Base-by-base conservation (phyloP, 371 early-diverging fungal genomes). In the Mortierella sp. region DNA sequence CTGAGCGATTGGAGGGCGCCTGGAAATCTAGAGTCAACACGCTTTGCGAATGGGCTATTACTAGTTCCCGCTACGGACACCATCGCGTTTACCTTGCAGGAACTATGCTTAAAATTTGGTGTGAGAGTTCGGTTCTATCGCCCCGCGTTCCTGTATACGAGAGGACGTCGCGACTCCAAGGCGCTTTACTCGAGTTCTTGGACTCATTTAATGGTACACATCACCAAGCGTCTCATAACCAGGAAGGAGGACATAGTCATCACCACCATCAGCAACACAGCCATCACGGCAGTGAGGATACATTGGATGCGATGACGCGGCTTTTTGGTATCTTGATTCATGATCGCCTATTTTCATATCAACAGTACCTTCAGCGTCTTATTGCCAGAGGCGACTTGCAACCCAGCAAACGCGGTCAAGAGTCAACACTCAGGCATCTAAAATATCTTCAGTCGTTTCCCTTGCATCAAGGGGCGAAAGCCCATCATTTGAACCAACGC, bases 301-400 rank as follows among this genome's bases (percentile, higher is more conserved):
- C 64, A 7, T 58, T 68, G 22, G 82, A 81, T 16, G 82, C 82
- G 4, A 69, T 81, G 21, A 71, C 76, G 2, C 57, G 76, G 24
- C 70, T 92, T 16, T 92, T 88, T 76, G 91, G 89, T 52, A 89
- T 89, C 13, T 73, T 92, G 28, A 92, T 89, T 40, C 84, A 88
- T 6, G 66, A 86, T 33, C 84, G 83, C 16, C 71, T 91, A 36
- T 93, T 93, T 66, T 91, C 92, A 1, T 90, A 91, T 53, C 89
- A 89, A 58, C 86, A 87, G 13, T 93, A 90, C 70, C 66, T 92
- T 16, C 81, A 88, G 32, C 83, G 92, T 28, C 65, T 93, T n/a
- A 91, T 91, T 72, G 91, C 93, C 11, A 85, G 91, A 36, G 93
- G 93, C 6, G 90, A 90, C 66, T 67, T 91, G 2, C 87, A 90